Evolutionary conservation across 73 alveolate species (phyloP), one percentile per base, ranked within the genome.

Genomic region (Uronychia binucleata): DNA sequence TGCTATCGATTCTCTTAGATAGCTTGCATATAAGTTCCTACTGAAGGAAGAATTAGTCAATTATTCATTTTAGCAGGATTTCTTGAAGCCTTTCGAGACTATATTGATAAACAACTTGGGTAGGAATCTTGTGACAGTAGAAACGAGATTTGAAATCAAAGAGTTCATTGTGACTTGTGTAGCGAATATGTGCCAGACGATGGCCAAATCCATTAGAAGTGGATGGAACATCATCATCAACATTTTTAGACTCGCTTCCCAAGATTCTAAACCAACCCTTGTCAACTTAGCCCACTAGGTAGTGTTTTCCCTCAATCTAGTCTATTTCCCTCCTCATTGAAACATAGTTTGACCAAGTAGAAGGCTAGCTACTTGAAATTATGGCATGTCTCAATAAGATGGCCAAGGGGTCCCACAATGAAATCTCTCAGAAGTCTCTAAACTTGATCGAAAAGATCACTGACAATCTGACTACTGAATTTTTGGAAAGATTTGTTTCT

Each of bases 11-110:
- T 90, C 95, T 31, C 88, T 94, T 25, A 89, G 93, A 78, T 74
- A 94, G 79, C 92, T 94, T 27, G 95, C 95, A 0, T 87, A 87
- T 59, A 94, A 94, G 58, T 94, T 94, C 90, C 82, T 94, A 35
- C 82, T 84, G 46, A 94, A 93, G 74, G 97, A 94, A 46, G 98
- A 94, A 59, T 82, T 86, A 28, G 92, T 81, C 80, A 85, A 90
- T 80, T 87, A 88, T 74, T 67, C 90, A 58, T 94, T 93, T 88
- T 83, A 94, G 80, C 92, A 93, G 79, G 97, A 90, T 30, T 94
- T 94, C 79, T 78, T 94, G 31, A 90, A 90, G 78, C 98, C 98
- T 0, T 94, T 94, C 59, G 97, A 94, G 76, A 82, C 92, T 34
- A 94, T 92, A 59, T 89, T 92, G 97, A 85, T 79, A 1, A 25